These are phyloP conservation scores for Wallacemonas rigidus DNA, from an alignment of 208 protist genomes.

Conservation along the genomic window DNA sequence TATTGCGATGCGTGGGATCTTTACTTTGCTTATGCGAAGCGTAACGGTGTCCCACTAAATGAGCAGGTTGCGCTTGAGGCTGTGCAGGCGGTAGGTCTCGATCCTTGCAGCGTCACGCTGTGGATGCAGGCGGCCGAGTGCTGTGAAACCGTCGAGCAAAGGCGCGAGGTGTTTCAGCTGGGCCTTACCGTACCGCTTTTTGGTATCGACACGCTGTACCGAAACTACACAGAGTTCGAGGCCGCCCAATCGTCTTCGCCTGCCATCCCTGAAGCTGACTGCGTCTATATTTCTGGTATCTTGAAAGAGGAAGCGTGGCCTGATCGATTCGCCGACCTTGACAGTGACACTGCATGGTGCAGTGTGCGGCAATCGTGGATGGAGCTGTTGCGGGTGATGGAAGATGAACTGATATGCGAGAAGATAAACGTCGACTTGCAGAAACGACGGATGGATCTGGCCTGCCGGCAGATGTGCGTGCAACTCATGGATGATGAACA, in stretches of 20 bases:
- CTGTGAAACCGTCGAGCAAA: slow-evolving; percentile 35
- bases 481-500: slow-evolving; percentile 66
- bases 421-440: slow-evolving; percentile 47
- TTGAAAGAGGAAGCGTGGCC: slow-evolving; percentile 55
- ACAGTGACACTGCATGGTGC: slow-evolving; percentile 26
- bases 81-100: slow-evolving; percentile 72
- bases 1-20: slow-evolving; percentile 81
- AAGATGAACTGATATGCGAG: slow-evolving; percentile 24
- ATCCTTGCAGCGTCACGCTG: slow-evolving; percentile 68
- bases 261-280: slow-evolving; percentile 13
- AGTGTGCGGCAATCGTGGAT: slow-evolving; percentile 51
- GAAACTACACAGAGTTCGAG: slow-evolving; percentile 49
- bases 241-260: slow-evolving; percentile 4
- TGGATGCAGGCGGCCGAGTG: slow-evolving; percentile 60
- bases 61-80: slow-evolving; percentile 66
- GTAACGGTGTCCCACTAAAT: slow-evolving; percentile 42
- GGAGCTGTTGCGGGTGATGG: slow-evolving; percentile 45
- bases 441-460: slow-evolving; percentile 71
- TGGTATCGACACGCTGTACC: slow-evolving; percentile 36
- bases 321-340: slow-evolving; percentile 58
- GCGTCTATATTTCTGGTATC: slow-evolving; percentile 25
- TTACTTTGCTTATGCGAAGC: slow-evolving; percentile 70
- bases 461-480: slow-evolving; percentile 78
- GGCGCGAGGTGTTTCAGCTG: slow-evolving; percentile 64
- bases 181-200: slow-evolving; percentile 74